Conservation (phyloP, 169 alveolate species). For the Plasmodium coatneyi region DNA sequence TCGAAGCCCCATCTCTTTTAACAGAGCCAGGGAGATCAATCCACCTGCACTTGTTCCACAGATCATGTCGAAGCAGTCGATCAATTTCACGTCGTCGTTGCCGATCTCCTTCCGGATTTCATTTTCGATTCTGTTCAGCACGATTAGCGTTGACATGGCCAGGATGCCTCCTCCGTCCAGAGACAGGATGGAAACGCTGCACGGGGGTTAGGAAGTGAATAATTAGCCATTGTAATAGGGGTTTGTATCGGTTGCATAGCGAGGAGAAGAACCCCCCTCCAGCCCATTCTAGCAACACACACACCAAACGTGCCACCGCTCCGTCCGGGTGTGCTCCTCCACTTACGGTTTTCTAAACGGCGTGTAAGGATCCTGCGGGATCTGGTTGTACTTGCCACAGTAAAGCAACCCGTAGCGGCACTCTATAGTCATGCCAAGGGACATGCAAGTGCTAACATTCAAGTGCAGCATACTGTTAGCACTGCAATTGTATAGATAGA, state of each 20-base stretch:
- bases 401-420: conserved; percentile 37
- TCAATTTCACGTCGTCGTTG: conserved; percentile 72
- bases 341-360: conserved; percentile 63
- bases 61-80: conserved; percentile 84
- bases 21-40: conserved; percentile 80
- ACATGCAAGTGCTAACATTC: conserved; percentile 38
- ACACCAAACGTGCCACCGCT: not conserved
- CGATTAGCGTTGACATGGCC: conserved; percentile 81
- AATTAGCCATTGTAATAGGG: not conserved
- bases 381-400: conserved; percentile 52
- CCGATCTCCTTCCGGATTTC: conserved; percentile 79
- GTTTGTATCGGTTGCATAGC: not conserved
- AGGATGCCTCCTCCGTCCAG: conserved; percentile 87
- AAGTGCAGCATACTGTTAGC: conserved; percentile 10
- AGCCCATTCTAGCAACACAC: not conserved
- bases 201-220: not conserved
- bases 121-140: conserved; percentile 79
- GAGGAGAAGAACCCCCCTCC: not conserved
- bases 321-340: not conserved
- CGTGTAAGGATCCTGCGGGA: conserved; percentile 40
- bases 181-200: conserved; percentile 82
- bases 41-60: conserved; percentile 89
- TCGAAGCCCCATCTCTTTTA: conserved; percentile 79
- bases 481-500: conserved; percentile 13
- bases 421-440: conserved; percentile 54